These are phyloP conservation scores for Emmonsiellopsis sp. DNA, from an alignment of 2,329 filamentous ascomycete genomes.

Conservation along the genomic window DNA sequence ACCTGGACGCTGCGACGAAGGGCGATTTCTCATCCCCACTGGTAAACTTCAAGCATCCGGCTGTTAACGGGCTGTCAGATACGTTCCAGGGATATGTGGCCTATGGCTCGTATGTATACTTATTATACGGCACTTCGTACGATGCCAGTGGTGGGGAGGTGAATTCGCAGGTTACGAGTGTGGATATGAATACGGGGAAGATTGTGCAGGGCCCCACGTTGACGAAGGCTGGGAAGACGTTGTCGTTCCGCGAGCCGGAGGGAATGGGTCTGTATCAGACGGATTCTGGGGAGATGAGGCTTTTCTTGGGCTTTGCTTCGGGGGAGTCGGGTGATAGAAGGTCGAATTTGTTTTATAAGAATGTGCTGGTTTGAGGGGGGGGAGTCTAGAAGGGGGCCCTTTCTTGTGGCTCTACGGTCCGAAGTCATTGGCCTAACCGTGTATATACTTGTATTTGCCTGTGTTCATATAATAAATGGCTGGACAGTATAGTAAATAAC, in stretches of 20 bases:
- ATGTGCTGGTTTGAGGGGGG: conserved; percentile 9
- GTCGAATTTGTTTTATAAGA: conserved; percentile 17
- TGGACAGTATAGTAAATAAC: too few species aligned
- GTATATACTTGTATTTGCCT: background rate
- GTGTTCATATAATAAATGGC: too few species aligned
- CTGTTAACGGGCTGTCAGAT: conserved; percentile 4
- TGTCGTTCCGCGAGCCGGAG: conserved; percentile 15
- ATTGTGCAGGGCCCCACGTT: conserved; percentile 14
- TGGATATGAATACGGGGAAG: conserved; percentile 16
- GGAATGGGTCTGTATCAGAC: conserved; percentile 17
- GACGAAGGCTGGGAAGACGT: conserved; percentile 15
- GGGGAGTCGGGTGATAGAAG: conserved; percentile 12
- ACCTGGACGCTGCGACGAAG: conserved; percentile 9
- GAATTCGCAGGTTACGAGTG: conserved; percentile 12
- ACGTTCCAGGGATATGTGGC: conserved; percentile 14
- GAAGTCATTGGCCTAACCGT: background rate
- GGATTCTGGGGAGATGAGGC: conserved; percentile 11
- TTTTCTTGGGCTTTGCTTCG: conserved; percentile 18
- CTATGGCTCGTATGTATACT: conserved; percentile 13
- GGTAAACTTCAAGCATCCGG: conserved; percentile 11
- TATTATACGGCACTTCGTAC: conserved; percentile 13
- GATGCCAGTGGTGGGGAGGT: conserved; percentile 7
- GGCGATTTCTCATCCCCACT: conserved; percentile 14
- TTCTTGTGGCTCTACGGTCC: background rate
- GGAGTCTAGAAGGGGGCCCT: background rate